Conservation (phyloP, 2,329 filamentous ascomycete species). For the Mariannaea elegans region DNA sequence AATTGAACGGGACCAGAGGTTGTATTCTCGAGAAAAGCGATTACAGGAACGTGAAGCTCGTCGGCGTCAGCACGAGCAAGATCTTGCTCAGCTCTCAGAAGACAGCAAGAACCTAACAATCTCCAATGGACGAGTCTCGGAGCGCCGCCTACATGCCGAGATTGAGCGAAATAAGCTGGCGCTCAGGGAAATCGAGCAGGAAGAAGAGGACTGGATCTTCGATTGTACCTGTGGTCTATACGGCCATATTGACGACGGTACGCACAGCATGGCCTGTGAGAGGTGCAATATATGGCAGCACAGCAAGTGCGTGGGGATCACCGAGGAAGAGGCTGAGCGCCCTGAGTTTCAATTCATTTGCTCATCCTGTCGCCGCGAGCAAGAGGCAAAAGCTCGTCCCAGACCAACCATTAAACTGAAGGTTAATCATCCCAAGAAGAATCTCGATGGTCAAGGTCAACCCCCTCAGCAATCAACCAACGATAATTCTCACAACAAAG, state of each 20-base stretch:
- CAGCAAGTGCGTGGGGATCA: constrained; percentile 87
- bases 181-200: constrained; percentile 73
- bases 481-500: background rate
- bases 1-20: constrained; percentile 78
- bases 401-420: constrained; percentile 64
- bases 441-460: constrained; percentile 16
- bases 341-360: constrained; percentile 92
- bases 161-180: constrained; percentile 83
- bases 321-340: constrained; percentile 79
- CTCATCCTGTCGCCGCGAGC: constrained; percentile 75
- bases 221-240: constrained; percentile 93
- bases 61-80: constrained; percentile 84
- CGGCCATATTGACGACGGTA: constrained; percentile 93
- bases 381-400: constrained; percentile 69
- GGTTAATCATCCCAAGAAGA: constrained; percentile 42
- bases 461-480: constrained; percentile 18
- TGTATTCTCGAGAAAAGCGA: constrained; percentile 86
- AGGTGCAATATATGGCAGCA: constrained; percentile 97
- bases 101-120: constrained; percentile 70
- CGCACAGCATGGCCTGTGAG: constrained; percentile 93
- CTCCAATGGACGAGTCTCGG: constrained; percentile 72
- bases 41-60: constrained; percentile 86
- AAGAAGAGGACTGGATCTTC: constrained; percentile 92
- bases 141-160: constrained; percentile 81
- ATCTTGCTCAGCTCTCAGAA: constrained; percentile 81